These are phyloP conservation scores for Cyberlindnera euphorbiiphila DNA, from an alignment of 805 yeast species.

Conservation along the genomic window DNA sequence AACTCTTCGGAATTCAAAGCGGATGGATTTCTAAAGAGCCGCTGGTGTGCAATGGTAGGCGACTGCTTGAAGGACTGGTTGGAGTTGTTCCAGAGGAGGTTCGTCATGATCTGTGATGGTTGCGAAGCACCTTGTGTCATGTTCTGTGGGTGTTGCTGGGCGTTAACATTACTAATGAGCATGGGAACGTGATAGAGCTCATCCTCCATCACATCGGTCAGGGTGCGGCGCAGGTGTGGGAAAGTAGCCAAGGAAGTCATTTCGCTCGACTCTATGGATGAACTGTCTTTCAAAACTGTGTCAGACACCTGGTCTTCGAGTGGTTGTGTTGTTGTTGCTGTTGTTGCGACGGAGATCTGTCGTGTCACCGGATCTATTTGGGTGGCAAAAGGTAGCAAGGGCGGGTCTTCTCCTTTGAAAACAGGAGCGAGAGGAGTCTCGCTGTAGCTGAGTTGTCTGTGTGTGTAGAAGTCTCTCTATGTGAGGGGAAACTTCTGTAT, in stretches of 20 bases:
- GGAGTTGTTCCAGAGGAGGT: slow-evolving; percentile 11
- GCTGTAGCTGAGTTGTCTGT: too few species aligned
- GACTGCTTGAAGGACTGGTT: slow-evolving; percentile 14
- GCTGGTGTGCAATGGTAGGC: slow-evolving; percentile 15
- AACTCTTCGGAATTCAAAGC: slow-evolving; percentile 24
- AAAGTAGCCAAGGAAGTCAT: slow-evolving; percentile 49
- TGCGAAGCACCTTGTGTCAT: slow-evolving; percentile 2
- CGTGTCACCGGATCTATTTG: too few species aligned
- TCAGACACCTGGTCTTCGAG: too few species aligned
- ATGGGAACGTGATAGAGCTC: slow-evolving; percentile 43
- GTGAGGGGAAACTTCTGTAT: too few species aligned
- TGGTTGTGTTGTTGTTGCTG: too few species aligned
- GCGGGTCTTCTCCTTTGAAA: too few species aligned
- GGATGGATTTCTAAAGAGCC: slow-evolving; percentile 20
- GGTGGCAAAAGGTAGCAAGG: too few species aligned
- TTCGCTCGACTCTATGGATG: background rate
- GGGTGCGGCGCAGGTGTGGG: slow-evolving; percentile 48
- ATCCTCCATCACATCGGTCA: slow-evolving; percentile 58
- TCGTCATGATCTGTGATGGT: slow-evolving; percentile 9
- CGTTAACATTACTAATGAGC: slow-evolving; percentile 10
- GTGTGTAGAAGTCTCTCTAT: too few species aligned
- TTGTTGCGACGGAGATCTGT: too few species aligned
- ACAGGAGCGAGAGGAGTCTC: too few species aligned
- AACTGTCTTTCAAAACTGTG: too few species aligned
- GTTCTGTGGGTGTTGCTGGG: slow-evolving; percentile 3